A percentile compares a stretch with the other conserved stretches of the same genome.
Evolutionary conservation across 202 grass and related monocot genomes (phyloP).

Genomic region (Schoenoplectus tabernaemontani): DNA sequence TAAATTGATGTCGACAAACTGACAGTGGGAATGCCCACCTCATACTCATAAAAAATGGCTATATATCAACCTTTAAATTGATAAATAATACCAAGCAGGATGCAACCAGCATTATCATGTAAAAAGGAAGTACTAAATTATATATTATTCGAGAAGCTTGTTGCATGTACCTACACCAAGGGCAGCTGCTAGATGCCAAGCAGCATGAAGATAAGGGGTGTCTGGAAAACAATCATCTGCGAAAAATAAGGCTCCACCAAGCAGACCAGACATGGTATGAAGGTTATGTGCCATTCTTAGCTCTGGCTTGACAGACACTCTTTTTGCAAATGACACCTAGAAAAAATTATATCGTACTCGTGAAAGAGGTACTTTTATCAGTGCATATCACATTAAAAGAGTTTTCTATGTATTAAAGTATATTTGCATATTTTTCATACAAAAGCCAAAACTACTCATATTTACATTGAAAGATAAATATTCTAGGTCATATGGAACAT

Average conservation of each 20-base stretch:
- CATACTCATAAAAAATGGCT: neutral
- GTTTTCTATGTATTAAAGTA: neutral
- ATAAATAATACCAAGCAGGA: neutral
- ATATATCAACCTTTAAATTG: constrained; percentile 32
- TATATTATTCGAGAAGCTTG: constrained; percentile 74
- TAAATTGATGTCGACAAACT: constrained; percentile 24
- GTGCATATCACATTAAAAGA: neutral
- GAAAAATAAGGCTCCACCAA: constrained; percentile 77
- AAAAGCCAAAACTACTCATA: neutral
- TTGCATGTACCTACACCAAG: constrained; percentile 77
- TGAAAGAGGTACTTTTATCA: neutral
- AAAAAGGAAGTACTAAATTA: constrained; percentile 3
- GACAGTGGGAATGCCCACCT: neutral
- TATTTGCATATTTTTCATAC: neutral
- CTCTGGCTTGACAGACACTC: constrained; percentile 66
- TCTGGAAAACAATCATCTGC: constrained; percentile 65
- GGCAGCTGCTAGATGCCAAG: constrained; percentile 89
- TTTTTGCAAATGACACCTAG: constrained; percentile 79
- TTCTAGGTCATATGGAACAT: neutral
- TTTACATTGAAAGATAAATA: neutral
- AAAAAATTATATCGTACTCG: neutral
- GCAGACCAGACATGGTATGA: constrained; percentile 77
- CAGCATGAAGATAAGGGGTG: constrained; percentile 80
- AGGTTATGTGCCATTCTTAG: constrained; percentile 75
- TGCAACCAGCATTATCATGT: neutral